Percentiles rank a stretch among this genome's conserved stretches.
Evolutionary conservation across 164 flowering plant genomes (phyloP).

Genomic region (Tetracentron sinense): DNA sequence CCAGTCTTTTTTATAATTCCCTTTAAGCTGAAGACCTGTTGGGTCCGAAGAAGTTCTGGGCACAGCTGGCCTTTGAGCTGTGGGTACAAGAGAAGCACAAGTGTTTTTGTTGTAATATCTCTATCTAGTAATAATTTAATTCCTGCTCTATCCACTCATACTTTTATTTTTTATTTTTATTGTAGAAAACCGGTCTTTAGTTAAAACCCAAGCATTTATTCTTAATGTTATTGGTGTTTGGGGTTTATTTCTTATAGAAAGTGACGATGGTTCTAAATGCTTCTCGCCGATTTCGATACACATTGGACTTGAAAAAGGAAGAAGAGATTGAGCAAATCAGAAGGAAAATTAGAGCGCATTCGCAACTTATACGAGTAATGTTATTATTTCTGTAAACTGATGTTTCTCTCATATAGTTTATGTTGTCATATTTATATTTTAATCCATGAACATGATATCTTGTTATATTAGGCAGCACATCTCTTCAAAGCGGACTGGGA

Average conservation of each 20-base stretch:
- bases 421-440: constrained; percentile 3
- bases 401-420: not conserved
- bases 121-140: too few species aligned
- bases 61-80: too few species aligned
- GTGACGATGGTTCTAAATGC: constrained; percentile 98
- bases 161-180: too few species aligned
- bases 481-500: constrained; percentile 69
- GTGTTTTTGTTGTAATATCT: too few species aligned
- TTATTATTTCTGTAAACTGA: not conserved
- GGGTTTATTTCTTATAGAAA: constrained; percentile 46
- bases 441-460: not conserved
- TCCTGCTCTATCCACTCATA: too few species aligned
- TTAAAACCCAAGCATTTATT: not conserved
- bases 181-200: too few species aligned
- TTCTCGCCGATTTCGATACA: constrained; percentile 92
- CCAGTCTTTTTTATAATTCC: too few species aligned
- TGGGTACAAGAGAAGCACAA: too few species aligned
- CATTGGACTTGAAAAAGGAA: constrained; percentile 84
- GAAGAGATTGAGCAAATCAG: constrained; percentile 64
- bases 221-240: not conserved
- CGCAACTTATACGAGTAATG: constrained; percentile 81
- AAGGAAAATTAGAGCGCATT: constrained; percentile 82
- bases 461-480: constrained; percentile 68
- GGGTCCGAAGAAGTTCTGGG: too few species aligned
- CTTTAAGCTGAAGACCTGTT: too few species aligned